Evolutionary conservation across 257 asterid species (phyloP), one percentile per base, ranked within the genome.

Genomic region (Hygrophila difformis): DNA sequence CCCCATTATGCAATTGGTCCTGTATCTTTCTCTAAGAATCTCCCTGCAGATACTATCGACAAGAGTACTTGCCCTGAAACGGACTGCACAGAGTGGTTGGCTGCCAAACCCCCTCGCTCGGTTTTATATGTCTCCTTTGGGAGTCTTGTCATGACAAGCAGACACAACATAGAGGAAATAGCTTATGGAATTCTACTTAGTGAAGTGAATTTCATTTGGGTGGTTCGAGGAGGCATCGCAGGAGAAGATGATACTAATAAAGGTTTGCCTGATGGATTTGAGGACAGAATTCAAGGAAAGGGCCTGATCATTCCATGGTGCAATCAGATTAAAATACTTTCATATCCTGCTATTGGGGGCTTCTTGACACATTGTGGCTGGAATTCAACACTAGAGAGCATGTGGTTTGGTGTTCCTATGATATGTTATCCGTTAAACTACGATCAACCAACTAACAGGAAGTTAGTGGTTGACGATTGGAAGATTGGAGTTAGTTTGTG

Each of bases 221-320:
- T 29, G 41, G 4, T 33, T 19, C 55, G 55, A 16, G 17, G 15
- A 15, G 55, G 28, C 24, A 49, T 49, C 12, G 26, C 33, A 4
- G 28, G 40, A 15, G 17, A 24, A 13, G 55, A 33, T 1, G 28
- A 24, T 26, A 16, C 42, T 3, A 42, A 33, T 0, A 24, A 29
- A 2, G 4, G 39, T 2, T n/a, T 69, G 29, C 77, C 77, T 0
- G 48, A 5, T 0, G 74, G 70, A 13, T 66, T 62, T 0, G 59
- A 55, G 18, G 66, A 55, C 0, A 13, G 21, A 5, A 14, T 62
- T 13, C 44, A 16, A 26, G 48, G 55, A 14, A 44, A 55, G 7
- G 75, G 78, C 0, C 1, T 74, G 50, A 50, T 74, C 11, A 70
- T 74, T 47, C 53, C 65, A 0, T 70, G 82, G 82, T 74, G 82